Evolutionary conservation across 371 early-diverging fungal genomes (phyloP).

Genomic region (Zopfochytrium polystomum): DNA sequence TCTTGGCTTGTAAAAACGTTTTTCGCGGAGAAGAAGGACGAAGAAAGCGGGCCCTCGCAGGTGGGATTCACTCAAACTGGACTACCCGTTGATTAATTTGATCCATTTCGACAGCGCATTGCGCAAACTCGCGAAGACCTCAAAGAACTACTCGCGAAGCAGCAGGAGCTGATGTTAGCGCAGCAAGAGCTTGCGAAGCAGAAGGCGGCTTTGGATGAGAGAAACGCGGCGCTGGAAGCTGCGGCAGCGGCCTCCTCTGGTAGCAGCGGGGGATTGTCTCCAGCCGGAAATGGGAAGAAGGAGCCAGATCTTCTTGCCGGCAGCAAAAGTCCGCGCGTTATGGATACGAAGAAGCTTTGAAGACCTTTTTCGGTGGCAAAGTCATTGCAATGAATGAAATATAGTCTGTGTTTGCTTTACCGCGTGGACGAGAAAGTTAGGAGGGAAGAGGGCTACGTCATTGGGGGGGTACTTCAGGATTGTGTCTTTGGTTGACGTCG

Average conservation of each 20-base stretch:
- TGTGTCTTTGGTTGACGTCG: neutral
- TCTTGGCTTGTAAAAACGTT: too few species aligned
- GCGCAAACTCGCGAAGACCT: conserved; percentile 23
- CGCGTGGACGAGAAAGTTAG: too few species aligned
- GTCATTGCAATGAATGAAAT: too few species aligned
- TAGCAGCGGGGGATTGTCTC: neutral
- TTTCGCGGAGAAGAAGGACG: too few species aligned
- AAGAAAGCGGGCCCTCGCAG: too few species aligned
- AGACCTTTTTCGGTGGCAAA: too few species aligned
- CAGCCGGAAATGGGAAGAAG: neutral
- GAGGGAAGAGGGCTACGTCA: too few species aligned
- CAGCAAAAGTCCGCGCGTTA: conserved; percentile 25
- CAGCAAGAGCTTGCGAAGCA: neutral
- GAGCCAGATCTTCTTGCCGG: conserved; percentile 28
- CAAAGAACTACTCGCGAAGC: conserved; percentile 16
- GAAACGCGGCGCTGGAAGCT: neutral
- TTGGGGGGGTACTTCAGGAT: conserved; percentile 1
- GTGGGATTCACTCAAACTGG: too few species aligned
- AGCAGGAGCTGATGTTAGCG: conserved; percentile 15
- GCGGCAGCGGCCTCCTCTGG: too few species aligned
- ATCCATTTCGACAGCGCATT: conserved; percentile 19
- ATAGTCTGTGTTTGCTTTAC: too few species aligned
- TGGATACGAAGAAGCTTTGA: too few species aligned
- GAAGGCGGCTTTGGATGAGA: neutral
- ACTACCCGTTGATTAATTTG: too few species aligned